Evolutionary conservation across 352 stramenopile species (phyloP).

Genomic region (Globisporangium middletonii): DNA sequence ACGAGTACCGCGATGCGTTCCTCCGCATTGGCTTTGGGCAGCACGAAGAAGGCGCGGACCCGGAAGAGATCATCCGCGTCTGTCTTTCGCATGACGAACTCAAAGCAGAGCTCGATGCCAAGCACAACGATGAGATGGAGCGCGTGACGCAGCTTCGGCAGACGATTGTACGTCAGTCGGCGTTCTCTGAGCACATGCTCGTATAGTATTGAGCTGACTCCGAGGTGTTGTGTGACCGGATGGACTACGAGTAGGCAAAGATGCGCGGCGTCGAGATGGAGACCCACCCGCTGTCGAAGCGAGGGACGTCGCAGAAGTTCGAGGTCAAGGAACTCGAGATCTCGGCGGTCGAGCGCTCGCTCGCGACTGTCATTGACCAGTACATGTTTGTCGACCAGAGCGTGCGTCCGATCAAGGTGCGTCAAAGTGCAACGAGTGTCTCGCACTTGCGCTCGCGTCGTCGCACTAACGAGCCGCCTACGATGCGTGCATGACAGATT

Average conservation of each 20-base stretch:
- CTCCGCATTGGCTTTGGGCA: conserved; percentile 63
- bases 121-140: conserved; percentile 57
- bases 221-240: background rate
- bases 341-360: conserved; percentile 42
- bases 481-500: conserved; percentile 29
- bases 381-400: conserved; percentile 82
- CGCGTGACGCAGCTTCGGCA: conserved; percentile 41
- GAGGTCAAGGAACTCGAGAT: conserved; percentile 71
- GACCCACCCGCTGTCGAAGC: conserved; percentile 52
- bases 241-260: conserved; percentile 22
- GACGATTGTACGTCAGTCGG: conserved; percentile 41
- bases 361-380: conserved; percentile 71
- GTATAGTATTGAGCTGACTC: no score
- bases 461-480: background rate
- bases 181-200: no score
- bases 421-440: background rate
- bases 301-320: conserved; percentile 55
- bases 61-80: conserved; percentile 61
- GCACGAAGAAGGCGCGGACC: conserved; percentile 44
- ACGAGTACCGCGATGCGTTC: conserved; percentile 53
- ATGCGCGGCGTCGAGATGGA: conserved; percentile 41
- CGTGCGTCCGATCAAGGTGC: conserved; percentile 70
- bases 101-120: conserved; percentile 57
- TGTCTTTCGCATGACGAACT: conserved; percentile 63
- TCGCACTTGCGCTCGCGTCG: background rate